Evolutionary conservation across 148 eudicot genomes (phyloP).

Genomic region (Rhododendron mucronatum): DNA sequence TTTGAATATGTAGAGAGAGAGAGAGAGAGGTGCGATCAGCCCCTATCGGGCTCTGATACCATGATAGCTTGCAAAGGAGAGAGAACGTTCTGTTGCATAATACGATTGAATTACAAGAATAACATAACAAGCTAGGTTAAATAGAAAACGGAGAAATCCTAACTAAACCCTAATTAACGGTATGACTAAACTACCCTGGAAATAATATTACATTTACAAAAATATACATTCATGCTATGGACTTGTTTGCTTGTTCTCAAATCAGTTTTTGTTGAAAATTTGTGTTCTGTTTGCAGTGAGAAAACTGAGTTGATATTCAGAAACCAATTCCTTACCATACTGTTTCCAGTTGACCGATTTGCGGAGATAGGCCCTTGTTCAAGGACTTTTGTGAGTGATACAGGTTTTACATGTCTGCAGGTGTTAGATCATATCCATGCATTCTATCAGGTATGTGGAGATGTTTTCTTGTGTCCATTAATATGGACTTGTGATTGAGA

Average conservation of each 20-base stretch:
- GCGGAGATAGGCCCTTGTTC: constrained; percentile 87
- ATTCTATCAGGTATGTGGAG: constrained; percentile 72
- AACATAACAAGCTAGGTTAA: too few species aligned
- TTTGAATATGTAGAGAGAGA: too few species aligned
- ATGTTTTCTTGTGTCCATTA: not conserved
- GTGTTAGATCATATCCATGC: constrained; percentile 61
- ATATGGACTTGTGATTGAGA: constrained; percentile 2
- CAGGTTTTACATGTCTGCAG: constrained; percentile 74
- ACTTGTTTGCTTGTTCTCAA: not conserved
- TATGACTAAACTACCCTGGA: too few species aligned
- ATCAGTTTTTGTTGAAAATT: constrained; percentile 1
- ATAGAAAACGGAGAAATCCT: too few species aligned
- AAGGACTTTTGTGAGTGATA: constrained; percentile 69
- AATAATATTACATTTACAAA: too few species aligned
- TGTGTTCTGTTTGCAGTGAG: constrained; percentile 56
- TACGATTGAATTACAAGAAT: too few species aligned
- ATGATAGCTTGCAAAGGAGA: too few species aligned
- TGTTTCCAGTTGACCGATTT: constrained; percentile 86
- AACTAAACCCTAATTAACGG: too few species aligned
- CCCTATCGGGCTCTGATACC: too few species aligned
- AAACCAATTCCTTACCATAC: constrained; percentile 68
- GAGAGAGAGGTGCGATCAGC: too few species aligned
- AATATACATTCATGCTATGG: not conserved
- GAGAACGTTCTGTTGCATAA: too few species aligned
- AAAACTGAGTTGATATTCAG: constrained; percentile 58